phyloP scores from a whole-genome alignment of 257 asterid species.

The Solanum clarkiae region DNA sequence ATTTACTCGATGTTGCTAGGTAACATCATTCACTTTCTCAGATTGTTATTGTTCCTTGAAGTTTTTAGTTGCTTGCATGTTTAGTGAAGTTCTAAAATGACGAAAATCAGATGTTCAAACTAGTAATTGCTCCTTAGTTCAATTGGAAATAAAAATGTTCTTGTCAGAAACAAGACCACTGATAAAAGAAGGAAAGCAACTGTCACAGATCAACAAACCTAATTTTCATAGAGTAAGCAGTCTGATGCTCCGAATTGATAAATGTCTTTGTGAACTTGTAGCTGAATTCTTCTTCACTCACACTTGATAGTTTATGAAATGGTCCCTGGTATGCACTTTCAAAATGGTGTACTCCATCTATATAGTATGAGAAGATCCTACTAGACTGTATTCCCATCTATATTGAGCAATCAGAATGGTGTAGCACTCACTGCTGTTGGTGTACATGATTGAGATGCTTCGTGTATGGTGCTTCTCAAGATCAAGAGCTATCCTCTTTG shows the following conservation, averaged over 20 bases:
- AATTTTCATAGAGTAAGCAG: neutral
- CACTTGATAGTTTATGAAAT: neutral
- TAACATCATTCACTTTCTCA: conserved; percentile 9
- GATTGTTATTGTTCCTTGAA: neutral
- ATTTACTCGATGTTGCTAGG: conserved; percentile 73
- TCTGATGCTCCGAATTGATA: neutral
- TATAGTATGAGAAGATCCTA: neutral
- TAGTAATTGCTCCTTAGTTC: neutral
- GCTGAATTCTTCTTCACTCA: neutral
- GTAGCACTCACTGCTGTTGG: neutral
- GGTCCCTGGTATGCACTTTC: neutral
- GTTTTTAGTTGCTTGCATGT: neutral
- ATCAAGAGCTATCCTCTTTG: neutral
- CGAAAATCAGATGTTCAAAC: neutral
- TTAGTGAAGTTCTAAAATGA: neutral
- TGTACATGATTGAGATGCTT: neutral
- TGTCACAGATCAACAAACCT: neutral
- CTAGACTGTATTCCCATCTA: neutral
- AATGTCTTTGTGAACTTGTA: neutral
- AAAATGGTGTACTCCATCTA: neutral
- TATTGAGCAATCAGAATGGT: neutral
- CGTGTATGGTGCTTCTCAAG: neutral
- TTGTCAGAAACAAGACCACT: neutral
- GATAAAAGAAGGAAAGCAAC: neutral
- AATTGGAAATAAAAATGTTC: neutral